phyloP scores from a whole-genome alignment of 352 stramenopile species.

The Phytopythium cucurbitacearum region DNA sequence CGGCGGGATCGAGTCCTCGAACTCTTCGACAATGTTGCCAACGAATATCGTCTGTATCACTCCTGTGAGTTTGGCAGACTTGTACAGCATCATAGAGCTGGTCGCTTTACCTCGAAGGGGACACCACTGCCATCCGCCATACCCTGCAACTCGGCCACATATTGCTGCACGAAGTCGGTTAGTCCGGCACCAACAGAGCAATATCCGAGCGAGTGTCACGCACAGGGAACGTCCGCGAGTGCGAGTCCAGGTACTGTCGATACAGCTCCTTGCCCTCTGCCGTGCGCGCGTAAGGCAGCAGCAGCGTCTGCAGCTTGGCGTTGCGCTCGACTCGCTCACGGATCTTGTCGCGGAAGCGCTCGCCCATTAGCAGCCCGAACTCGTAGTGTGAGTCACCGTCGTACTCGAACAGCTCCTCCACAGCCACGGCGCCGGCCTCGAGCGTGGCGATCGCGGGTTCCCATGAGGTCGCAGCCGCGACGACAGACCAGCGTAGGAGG shows the following conservation, averaged over 20 bases:
- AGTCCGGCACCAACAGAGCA: neutral
- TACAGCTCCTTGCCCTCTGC: conserved; percentile 28
- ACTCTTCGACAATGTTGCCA: conserved; percentile 75
- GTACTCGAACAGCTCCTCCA: conserved; percentile 49
- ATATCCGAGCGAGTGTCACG: conserved; percentile 2
- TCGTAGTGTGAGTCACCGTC: conserved; percentile 55
- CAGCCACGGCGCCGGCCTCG: conserved; percentile 7
- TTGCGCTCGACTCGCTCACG: conserved; percentile 31
- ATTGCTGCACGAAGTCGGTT: conserved; percentile 26
- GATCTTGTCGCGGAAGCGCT: conserved; percentile 50
- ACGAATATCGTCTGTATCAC: conserved; percentile 50
- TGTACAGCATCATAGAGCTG: neutral
- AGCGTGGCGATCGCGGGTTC: neutral
- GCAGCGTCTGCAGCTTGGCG: conserved; percentile 46
- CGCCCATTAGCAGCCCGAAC: conserved; percentile 47
- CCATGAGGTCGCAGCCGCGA: conserved; percentile 3
- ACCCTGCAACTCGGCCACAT: conserved; percentile 60
- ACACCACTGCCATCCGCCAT: conserved; percentile 53
- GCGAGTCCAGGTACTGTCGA: conserved; percentile 36
- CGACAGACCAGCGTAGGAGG: neutral
- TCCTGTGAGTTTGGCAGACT: neutral
- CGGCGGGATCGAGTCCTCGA: conserved; percentile 46
- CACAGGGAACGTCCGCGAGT: conserved; percentile 52
- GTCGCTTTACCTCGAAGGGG: conserved; percentile 32
- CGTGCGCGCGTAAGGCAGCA: conserved; percentile 53